Conservation (phyloP, 2,329 filamentous ascomycete genomes). For the Phaeoacremonium minimum region DNA sequence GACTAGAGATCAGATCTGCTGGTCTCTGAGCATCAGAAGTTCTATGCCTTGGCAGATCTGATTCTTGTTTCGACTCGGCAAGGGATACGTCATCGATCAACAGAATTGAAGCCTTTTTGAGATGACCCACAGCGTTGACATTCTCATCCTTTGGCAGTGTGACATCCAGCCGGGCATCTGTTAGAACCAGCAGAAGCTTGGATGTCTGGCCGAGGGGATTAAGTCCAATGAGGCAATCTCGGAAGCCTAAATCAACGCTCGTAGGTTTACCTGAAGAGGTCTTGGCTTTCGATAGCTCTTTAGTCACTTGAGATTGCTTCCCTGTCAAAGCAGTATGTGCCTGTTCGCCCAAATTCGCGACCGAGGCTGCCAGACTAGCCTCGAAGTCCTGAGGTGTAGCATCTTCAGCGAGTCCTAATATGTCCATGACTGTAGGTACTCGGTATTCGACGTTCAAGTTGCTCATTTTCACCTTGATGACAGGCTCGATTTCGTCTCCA, state of each 20-base stretch:
- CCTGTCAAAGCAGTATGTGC: conserved; percentile 45
- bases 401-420: conserved; percentile 67
- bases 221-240: conserved; percentile 78
- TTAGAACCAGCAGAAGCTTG: conserved; percentile 74
- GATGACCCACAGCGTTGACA: conserved; percentile 59
- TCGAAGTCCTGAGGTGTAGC: conserved; percentile 70
- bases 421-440: conserved; percentile 75
- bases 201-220: conserved; percentile 74
- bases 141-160: conserved; percentile 61
- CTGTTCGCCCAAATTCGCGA: conserved; percentile 70
- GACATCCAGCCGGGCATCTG: conserved; percentile 70
- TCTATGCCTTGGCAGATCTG: conserved; percentile 31
- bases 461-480: conserved; percentile 81
- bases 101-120: conserved; percentile 79
- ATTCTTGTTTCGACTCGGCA: conserved; percentile 29
- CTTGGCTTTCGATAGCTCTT: conserved; percentile 18
- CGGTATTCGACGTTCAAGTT: conserved; percentile 86
- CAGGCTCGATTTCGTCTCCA: conserved; percentile 89
- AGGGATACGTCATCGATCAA: conserved; percentile 69
- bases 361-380: conserved; percentile 70
- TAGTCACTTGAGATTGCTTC: conserved; percentile 13
- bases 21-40: conserved; percentile 26
- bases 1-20: conserved; percentile 48
- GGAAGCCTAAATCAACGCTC: conserved; percentile 68
- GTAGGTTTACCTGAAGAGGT: conserved; percentile 46